phyloP scores from a whole-genome alignment of 2,329 filamentous ascomycete species.

The Botrytis sinoallii region DNA sequence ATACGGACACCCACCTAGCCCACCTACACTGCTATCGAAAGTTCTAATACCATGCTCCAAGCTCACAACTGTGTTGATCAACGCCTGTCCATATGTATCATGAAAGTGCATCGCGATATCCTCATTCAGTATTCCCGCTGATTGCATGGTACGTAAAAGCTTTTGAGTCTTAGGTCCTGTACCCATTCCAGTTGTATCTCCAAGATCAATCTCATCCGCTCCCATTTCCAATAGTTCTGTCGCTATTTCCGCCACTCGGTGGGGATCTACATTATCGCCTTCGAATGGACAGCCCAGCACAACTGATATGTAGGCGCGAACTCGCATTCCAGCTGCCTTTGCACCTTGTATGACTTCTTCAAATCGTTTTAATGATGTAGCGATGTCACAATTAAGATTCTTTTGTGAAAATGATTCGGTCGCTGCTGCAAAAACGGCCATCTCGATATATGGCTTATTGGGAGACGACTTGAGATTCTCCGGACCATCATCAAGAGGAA shows the following conservation, averaged over 20 bases:
- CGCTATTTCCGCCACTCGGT: constrained; percentile 63
- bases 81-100: constrained; percentile 81
- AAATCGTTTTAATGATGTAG: constrained; percentile 69
- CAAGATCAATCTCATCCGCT: constrained; percentile 85
- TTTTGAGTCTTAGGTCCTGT: constrained; percentile 68
- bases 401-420: constrained; percentile 77
- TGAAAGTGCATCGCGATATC: constrained; percentile 84
- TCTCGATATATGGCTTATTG: constrained; percentile 53
- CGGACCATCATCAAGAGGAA: constrained; percentile 28
- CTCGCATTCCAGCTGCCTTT: constrained; percentile 62
- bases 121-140: constrained; percentile 65
- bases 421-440: constrained; percentile 78
- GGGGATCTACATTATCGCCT: constrained; percentile 61
- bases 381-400: constrained; percentile 79
- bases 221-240: constrained; percentile 75
- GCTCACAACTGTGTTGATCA: constrained; percentile 77
- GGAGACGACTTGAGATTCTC: constrained; percentile 22
- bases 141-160: constrained; percentile 60
- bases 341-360: constrained; percentile 65
- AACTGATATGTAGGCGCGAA: constrained; percentile 77
- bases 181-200: constrained; percentile 89
- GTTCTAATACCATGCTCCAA: constrained; percentile 74
- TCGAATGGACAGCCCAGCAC: constrained; percentile 79
- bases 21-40: constrained; percentile 77
- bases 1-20: constrained; percentile 81